phyloP scores from a whole-genome alignment of 768 basidiomycete genomes.

The Lenzites betulinus region DNA sequence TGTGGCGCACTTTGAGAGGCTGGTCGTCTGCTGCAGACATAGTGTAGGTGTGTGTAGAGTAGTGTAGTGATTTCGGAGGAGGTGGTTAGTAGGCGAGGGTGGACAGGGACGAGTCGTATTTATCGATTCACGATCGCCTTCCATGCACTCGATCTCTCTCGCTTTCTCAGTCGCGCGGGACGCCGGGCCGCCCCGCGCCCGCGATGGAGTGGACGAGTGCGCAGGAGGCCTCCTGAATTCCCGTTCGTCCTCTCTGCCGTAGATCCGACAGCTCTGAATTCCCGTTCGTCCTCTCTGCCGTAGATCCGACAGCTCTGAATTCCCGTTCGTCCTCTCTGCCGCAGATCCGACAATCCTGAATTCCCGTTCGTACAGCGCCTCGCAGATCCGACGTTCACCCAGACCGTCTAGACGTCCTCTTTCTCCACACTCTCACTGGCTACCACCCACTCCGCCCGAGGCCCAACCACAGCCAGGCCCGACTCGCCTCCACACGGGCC shows the following conservation, averaged over 20 bases:
- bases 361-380: neutral
- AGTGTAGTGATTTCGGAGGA: neutral
- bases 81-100: neutral
- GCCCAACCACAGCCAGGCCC: no score
- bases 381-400: neutral
- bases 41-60: neutral
- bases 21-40: slow-evolving; percentile 20
- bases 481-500: no score
- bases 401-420: neutral
- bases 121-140: slow-evolving; percentile 14
- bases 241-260: no score
- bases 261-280: neutral
- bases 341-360: neutral
- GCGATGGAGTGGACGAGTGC: neutral
- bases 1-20: slow-evolving; percentile 22
- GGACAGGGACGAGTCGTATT: slow-evolving; percentile 7
- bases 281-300: no score
- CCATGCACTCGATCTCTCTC: neutral
- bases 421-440: neutral
- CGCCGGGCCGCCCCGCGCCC: no score
- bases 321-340: neutral
- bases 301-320: neutral
- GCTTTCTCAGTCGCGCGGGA: neutral
- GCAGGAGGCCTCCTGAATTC: no score
- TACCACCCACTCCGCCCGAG: no score